Conservation (phyloP, 2,329 filamentous ascomycete species). For the Pyrenochaeta sp. region DNA sequence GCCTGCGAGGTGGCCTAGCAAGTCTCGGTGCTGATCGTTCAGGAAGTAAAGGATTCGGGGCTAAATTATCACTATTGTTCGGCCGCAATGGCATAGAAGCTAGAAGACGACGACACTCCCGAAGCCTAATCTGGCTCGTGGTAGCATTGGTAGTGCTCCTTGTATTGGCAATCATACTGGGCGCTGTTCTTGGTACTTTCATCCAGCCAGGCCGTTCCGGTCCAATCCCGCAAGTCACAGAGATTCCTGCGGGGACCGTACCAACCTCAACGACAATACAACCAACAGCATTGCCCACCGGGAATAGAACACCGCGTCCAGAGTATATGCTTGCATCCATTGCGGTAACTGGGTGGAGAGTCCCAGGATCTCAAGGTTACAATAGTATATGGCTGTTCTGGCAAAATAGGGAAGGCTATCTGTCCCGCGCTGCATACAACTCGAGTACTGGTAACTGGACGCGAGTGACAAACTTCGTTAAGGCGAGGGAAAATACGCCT, state of each 20-base stretch:
- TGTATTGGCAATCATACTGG: constrained; percentile 17
- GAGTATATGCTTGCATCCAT: constrained; percentile 14
- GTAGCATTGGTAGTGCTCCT: constrained; percentile 8
- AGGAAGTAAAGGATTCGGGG: background rate
- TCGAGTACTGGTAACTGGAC: constrained; percentile 28
- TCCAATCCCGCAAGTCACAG: constrained; percentile 17
- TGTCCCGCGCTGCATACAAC: constrained; percentile 22
- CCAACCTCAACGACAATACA: constrained; percentile 15
- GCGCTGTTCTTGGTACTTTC: constrained; percentile 23
- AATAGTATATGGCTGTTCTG: constrained; percentile 20
- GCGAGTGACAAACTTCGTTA: constrained; percentile 19
- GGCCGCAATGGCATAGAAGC: background rate
- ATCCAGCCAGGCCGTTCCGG: background rate
- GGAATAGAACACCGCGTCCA: background rate
- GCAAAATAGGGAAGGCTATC: constrained; percentile 19
- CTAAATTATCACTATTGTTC: constrained; percentile 4
- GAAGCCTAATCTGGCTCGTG: constrained; percentile 20
- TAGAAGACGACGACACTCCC: constrained; percentile 9
- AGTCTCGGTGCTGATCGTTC: background rate
- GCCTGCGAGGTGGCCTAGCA: background rate
- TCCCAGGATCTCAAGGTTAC: constrained; percentile 14
- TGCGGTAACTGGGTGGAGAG: constrained; percentile 18
- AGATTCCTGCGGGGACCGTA: constrained; percentile 16
- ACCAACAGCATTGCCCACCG: constrained; percentile 3
- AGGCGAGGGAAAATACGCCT: constrained; percentile 15